phyloP scores from a whole-genome alignment of 1,139 yeast species.

The Suhomyces wounanorum region DNA sequence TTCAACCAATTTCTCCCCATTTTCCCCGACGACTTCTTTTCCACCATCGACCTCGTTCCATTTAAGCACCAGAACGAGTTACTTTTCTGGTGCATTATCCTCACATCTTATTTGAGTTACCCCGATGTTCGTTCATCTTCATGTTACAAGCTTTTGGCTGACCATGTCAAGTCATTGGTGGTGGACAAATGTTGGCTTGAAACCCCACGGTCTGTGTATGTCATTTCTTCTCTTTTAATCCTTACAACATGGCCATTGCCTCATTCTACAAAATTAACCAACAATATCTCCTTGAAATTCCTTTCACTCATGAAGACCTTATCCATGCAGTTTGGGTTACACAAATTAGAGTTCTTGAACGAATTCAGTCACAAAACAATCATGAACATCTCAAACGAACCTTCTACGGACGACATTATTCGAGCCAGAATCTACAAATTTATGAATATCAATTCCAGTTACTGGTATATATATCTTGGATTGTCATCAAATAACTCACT shows the following conservation, averaged over 20 bases:
- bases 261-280: conserved; percentile 32
- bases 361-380: conserved; percentile 50
- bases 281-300: conserved; percentile 41
- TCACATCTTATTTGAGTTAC: conserved; percentile 35
- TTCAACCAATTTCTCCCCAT: conserved; percentile 44
- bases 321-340: conserved; percentile 48
- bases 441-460: conserved; percentile 45
- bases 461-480: conserved; percentile 48
- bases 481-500: conserved; percentile 41
- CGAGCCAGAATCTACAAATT: conserved; percentile 50
- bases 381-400: conserved; percentile 35
- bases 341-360: conserved; percentile 43
- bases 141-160: conserved; percentile 29
- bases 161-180: conserved; percentile 42
- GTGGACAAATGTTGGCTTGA: conserved; percentile 48
- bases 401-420: conserved; percentile 37
- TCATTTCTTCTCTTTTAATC: conserved; percentile 41
- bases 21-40: conserved; percentile 42
- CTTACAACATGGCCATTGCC: conserved; percentile 55
- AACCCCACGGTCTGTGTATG: conserved; percentile 48
- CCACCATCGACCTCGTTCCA: conserved; percentile 24
- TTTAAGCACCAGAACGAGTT: conserved; percentile 36
- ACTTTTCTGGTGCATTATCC: conserved; percentile 46
- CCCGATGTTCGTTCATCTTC: conserved; percentile 18
- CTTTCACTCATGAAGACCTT: conserved; percentile 44